Base-by-base conservation (phyloP, 345 rosid species). In the Schrenkiella parvula region DNA sequence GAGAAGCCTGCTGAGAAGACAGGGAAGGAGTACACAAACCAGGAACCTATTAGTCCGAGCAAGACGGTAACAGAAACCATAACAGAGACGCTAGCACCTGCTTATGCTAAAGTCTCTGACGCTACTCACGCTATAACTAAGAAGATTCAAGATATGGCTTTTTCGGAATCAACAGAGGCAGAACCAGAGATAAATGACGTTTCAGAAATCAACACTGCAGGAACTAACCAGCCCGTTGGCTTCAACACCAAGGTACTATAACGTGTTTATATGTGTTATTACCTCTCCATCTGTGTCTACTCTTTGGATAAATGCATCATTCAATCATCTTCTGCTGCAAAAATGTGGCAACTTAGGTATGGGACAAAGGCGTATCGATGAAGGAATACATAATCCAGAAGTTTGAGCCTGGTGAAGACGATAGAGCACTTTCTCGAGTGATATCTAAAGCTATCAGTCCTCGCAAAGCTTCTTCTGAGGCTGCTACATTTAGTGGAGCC, bases 301-400 rank as follows among this genome's bases (percentile, higher is more conserved):
- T 11, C 22, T 31, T 59, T 39, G 3, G 9, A 23, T 14, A 55
- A 66, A 59, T 66, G 34, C 38, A 34, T 73, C 12, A 73, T 12
- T 59, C 14, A 55, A 5, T 37, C 43, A 65, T 48, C 23, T 42
- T 28, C 12, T 29, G 42, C 22, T 8, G 37, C 4, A 66, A 64
- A 48, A 58, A 23, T 60, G 72, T 11, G 51, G 57, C 0, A 73
- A 69, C n/a, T 28, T 66, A 78, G 68, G 78, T 78, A 21, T 85
- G 85, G 88, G 86, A 84, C 60, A 82, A 89, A 81, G 92, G 95
- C 13, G 92, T 88, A 23, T 92, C 98, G 0, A 89, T 89, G 79
- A 88, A 85, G 76, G 91, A 85, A 69, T 89, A 82, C 62, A 72
- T 88, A 79, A 67, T 72, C 69, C 72, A 89, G 39, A 89, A 83